phyloP scores from a whole-genome alignment of 345 rosid genomes.

The Nephelium lappaceum region DNA sequence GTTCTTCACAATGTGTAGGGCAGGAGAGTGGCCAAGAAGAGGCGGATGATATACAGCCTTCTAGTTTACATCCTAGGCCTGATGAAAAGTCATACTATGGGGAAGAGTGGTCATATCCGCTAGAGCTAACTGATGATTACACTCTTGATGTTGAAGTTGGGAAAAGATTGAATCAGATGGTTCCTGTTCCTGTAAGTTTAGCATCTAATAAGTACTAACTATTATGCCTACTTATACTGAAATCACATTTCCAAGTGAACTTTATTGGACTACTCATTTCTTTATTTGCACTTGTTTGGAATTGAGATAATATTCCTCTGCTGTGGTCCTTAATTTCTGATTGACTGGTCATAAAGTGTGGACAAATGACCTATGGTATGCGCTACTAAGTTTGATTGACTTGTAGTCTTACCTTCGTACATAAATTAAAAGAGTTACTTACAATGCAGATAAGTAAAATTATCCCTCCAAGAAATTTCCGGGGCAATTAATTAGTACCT shows the following conservation, averaged over 20 bases:
- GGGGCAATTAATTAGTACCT: not conserved
- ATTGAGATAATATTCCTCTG: not conserved
- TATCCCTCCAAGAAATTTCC: not conserved
- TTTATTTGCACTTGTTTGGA: not conserved
- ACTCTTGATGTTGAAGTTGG: constrained; percentile 57
- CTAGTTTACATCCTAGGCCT: constrained; percentile 56
- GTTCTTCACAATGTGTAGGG: constrained; percentile 28
- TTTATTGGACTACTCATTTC: not conserved
- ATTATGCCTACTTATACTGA: not conserved
- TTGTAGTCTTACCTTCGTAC: not conserved
- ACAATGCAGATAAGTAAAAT: not conserved
- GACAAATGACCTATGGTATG: not conserved
- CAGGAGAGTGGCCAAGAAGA: constrained; percentile 44
- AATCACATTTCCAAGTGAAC: not conserved
- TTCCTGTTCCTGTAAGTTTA: constrained; percentile 70
- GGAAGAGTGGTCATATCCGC: constrained; percentile 48
- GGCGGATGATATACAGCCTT: constrained; percentile 41
- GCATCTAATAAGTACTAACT: constrained; percentile 5
- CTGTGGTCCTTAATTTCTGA: not conserved
- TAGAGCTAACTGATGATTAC: constrained; percentile 48
- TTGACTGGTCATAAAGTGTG: not conserved
- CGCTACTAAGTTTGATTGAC: not conserved
- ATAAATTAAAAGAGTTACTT: not conserved
- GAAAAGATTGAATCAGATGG: constrained; percentile 66
- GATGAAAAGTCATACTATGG: constrained; percentile 38